Evolutionary conservation across 805 yeast genomes (phyloP).

Genomic region (Isabelozyma gotoi): DNA sequence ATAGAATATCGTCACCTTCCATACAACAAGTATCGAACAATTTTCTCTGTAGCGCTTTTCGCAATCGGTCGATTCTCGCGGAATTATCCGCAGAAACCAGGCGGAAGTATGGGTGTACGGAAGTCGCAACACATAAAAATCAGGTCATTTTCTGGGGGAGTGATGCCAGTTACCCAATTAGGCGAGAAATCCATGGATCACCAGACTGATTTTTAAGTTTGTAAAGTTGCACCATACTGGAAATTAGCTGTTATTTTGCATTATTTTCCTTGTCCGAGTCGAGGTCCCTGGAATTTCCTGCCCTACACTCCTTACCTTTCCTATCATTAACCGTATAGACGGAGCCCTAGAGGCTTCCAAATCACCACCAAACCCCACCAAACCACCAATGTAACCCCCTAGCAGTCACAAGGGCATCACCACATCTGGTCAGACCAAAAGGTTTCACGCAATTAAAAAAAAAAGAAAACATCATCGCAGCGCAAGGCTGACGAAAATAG

Average conservation of each 20-base stretch:
- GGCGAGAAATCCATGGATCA: background rate
- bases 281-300: background rate
- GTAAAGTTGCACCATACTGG: background rate
- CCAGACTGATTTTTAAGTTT: background rate
- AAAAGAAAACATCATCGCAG: too few species aligned
- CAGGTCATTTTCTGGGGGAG: background rate
- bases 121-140: background rate
- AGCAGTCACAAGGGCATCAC: too few species aligned
- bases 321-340: too few species aligned
- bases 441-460: too few species aligned
- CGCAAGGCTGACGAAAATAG: too few species aligned
- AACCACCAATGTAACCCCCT: too few species aligned
- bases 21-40: too few species aligned
- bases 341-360: too few species aligned
- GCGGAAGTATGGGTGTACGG: background rate
- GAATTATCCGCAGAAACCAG: constrained; percentile 1
- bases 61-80: background rate
- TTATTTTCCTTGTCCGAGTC: background rate
- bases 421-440: too few species aligned
- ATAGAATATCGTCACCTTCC: background rate
- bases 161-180: background rate
- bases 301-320: too few species aligned
- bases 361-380: too few species aligned
- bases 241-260: background rate
- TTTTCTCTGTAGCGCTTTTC: too few species aligned